These are phyloP conservation scores for Kuraishia hungarica DNA, from an alignment of 805 yeast species.

Conservation along the genomic window DNA sequence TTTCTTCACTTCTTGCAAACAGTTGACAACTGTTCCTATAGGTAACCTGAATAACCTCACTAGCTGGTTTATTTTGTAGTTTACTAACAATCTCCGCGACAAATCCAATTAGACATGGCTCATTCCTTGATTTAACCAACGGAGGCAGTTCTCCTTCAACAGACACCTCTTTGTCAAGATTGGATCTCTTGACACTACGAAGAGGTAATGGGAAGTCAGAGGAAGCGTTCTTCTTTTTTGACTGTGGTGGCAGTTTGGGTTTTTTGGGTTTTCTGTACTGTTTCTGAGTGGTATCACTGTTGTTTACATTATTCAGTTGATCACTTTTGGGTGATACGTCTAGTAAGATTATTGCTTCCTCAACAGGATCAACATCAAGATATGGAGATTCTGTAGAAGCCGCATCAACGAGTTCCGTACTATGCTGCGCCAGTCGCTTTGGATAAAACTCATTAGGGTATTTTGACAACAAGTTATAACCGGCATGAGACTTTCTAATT, in stretches of 20 bases:
- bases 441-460: slow-evolving; percentile 56
- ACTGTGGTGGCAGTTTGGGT: not conserved
- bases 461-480: slow-evolving; percentile 45
- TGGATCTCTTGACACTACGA: slow-evolving; percentile 50
- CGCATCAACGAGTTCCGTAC: too few relatives aligned
- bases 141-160: slow-evolving; percentile 28
- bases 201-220: slow-evolving; percentile 24
- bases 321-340: too few relatives aligned
- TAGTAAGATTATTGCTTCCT: too few relatives aligned
- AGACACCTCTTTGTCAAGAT: not conserved
- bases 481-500: slow-evolving; percentile 73
- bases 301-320: too few relatives aligned
- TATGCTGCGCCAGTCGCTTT: too few relatives aligned
- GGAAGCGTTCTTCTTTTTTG: slow-evolving; percentile 12
- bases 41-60: slow-evolving; percentile 36
- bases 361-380: too few relatives aligned
- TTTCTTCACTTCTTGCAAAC: slow-evolving; percentile 21
- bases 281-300: slow-evolving; percentile 1
- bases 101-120: slow-evolving; percentile 79
- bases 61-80: slow-evolving; percentile 30
- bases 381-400: too few relatives aligned
- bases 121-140: slow-evolving; percentile 78
- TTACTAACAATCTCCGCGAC: slow-evolving; percentile 66
- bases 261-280: slow-evolving; percentile 3
- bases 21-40: slow-evolving; percentile 43